Base-by-base conservation (phyloP, 179 eudicot genomes). In the Sideroxylon spinosum region DNA sequence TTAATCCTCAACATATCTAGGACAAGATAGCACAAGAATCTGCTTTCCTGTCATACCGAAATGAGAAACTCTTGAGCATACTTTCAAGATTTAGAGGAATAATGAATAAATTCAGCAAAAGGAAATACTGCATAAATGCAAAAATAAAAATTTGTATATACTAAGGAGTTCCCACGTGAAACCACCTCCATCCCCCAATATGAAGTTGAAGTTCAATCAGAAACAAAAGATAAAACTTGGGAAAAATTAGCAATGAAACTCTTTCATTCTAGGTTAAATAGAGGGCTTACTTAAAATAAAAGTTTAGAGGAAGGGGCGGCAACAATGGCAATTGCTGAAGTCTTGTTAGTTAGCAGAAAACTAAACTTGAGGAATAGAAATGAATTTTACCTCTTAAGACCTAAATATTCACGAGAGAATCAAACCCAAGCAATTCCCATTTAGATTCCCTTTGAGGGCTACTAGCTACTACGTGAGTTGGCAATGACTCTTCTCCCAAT, bases 391-490 rank as follows among this genome's bases (percentile, higher is more conserved):
- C 98, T 95, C 85, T 91, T 92, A 63, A 93, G 95, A 29, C 99
- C 99, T 81, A 95, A 84, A 93, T 91, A 82, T 91, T 95, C 69
- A 95, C 98, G 72, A 95, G 99, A 80, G 99, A 93, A 87, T 95
- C 97, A 81, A 93, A 95, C 53, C 99, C 99, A 86, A 95, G 93
- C 78, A 95, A 86, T 77, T 95, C 99, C 85, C 93, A 65, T 80
- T 93, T 95, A 50, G 99, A 95, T 59, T 95, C 98, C 77, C 76
- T 86, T 26, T 88, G 91, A 67, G 83, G 74, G 55, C 95, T 94
- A 81, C 90, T 91, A 19, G 73, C 82, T 61, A 72, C 84, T 74
- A 55, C 71, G 75, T 85, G 87, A 73, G 70, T 79, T 61, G 88
- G 87, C 73, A 75, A 44, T 57, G 84, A 57, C 69, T 70, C 82